phyloP scores from a whole-genome alignment of 495 filamentous ascomycete species.

The Penicillium angulare region DNA sequence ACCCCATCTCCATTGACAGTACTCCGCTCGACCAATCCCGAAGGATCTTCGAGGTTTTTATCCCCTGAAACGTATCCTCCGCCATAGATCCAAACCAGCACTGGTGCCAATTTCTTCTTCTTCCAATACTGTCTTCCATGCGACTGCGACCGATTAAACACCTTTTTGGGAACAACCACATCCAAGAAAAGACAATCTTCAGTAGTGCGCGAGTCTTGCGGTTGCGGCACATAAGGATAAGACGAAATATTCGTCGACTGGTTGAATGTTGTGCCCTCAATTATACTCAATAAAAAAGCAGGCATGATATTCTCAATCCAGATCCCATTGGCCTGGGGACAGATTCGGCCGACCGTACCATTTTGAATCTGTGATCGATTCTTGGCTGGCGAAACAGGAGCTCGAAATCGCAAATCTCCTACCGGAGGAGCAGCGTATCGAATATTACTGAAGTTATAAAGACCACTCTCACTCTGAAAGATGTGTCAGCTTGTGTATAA shows the following conservation, averaged over 20 bases:
- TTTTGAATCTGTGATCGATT: conserved; percentile 40
- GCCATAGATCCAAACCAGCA: conserved; percentile 61
- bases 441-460: conserved; percentile 61
- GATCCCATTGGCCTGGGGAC: conserved; percentile 48
- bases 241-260: conserved; percentile 28
- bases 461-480: conserved; percentile 18
- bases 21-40: conserved; percentile 47
- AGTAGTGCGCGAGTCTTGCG: conserved; percentile 43
- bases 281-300: conserved; percentile 32
- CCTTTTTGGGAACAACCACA: conserved; percentile 45
- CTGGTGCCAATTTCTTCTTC: conserved; percentile 39
- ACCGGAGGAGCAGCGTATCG: conserved; percentile 57
- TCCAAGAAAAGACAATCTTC: conserved; percentile 62
- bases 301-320: conserved; percentile 30
- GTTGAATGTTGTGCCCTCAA: conserved; percentile 31
- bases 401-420: conserved; percentile 49
- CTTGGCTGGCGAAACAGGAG: conserved; percentile 39
- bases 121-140: conserved; percentile 10
- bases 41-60: conserved; percentile 44
- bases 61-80: conserved; percentile 55
- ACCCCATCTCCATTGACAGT: conserved; percentile 43
- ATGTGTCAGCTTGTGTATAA: conserved; percentile 1
- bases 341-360: conserved; percentile 45
- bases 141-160: conserved; percentile 36
- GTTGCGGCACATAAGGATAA: conserved; percentile 21